Percentiles rank a stretch among this genome's conserved stretches.
phyloP scores from a whole-genome alignment of 1,139 yeast species.

The Diutina mesorugosa region DNA sequence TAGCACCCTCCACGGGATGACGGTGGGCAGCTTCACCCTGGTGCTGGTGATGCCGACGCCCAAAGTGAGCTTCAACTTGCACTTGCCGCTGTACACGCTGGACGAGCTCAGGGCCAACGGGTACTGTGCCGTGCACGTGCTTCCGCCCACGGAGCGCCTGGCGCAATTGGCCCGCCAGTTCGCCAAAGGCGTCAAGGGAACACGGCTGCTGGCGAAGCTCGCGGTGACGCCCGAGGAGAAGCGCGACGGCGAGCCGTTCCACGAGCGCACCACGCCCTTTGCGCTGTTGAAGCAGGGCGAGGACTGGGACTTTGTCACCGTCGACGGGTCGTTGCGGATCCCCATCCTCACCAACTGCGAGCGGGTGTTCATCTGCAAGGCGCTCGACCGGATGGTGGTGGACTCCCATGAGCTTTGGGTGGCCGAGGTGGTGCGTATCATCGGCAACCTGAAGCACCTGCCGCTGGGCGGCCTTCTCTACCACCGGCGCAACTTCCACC shows the following conservation, averaged over 20 bases:
- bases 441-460: neutral
- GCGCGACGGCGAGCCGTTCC: conserved; percentile 26
- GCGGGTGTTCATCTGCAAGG: neutral
- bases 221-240: conserved; percentile 5
- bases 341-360: neutral
- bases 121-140: conserved; percentile 59
- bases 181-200: conserved; percentile 42
- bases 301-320: conserved; percentile 8
- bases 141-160: conserved; percentile 44
- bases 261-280: conserved; percentile 42
- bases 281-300: conserved; percentile 15
- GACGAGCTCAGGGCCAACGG: conserved; percentile 39
- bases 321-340: conserved; percentile 6
- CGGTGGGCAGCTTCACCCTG: conserved; percentile 73
- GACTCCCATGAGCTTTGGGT: conserved; percentile 1
- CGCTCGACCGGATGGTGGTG: neutral
- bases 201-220: conserved; percentile 3
- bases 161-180: conserved; percentile 45
- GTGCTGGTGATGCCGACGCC: conserved; percentile 65
- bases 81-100: conserved; percentile 72
- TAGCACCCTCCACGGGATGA: conserved; percentile 46
- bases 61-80: conserved; percentile 67
- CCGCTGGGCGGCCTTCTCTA: conserved; percentile 50
- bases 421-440: neutral
- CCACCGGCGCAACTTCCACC: conserved; percentile 48